phyloP scores from a whole-genome alignment of 2,329 filamentous ascomycete species.

The Pseudogymnoascus verrucosus region DNA sequence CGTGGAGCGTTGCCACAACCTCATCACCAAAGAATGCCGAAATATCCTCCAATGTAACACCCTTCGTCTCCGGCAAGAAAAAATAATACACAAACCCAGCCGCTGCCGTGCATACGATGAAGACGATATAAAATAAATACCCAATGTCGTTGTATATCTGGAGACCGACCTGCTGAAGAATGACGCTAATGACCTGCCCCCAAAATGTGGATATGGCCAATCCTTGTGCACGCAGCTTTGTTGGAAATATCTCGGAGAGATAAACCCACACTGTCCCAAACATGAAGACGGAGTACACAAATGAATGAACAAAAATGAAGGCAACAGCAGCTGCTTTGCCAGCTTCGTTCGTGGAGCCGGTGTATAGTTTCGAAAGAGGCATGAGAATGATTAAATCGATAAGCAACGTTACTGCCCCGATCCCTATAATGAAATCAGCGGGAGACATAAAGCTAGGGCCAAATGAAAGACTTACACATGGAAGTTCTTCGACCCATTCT shows the following conservation, averaged over 20 bases:
- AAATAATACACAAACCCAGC: constrained; percentile 10
- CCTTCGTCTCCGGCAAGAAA: constrained; percentile 6
- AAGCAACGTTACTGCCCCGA: neutral
- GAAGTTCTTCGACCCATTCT: neutral
- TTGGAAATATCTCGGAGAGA: constrained; percentile 11
- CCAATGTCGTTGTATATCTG: constrained; percentile 8
- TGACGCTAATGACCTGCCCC: constrained; percentile 3
- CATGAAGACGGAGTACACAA: constrained; percentile 13
- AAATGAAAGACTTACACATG: neutral
- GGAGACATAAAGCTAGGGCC: neutral
- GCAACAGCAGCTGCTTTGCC: constrained; percentile 12
- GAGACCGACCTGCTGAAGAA: constrained; percentile 7
- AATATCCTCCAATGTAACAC: constrained; percentile 5
- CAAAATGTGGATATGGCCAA: constrained; percentile 9
- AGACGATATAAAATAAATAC: constrained; percentile 11
- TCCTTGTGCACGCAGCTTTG: constrained; percentile 8
- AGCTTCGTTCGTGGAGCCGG: constrained; percentile 9
- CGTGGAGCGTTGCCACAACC: constrained; percentile 1
- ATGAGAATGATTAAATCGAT: neutral
- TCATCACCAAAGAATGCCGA: constrained; percentile 9
- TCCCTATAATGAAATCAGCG: neutral
- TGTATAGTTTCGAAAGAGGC: neutral
- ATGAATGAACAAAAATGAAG: constrained; percentile 14
- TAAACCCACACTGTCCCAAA: constrained; percentile 9
- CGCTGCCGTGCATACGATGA: constrained; percentile 9